phyloP scores from a whole-genome alignment of 352 stramenopile species.

The Globisporangium acanthophoron region DNA sequence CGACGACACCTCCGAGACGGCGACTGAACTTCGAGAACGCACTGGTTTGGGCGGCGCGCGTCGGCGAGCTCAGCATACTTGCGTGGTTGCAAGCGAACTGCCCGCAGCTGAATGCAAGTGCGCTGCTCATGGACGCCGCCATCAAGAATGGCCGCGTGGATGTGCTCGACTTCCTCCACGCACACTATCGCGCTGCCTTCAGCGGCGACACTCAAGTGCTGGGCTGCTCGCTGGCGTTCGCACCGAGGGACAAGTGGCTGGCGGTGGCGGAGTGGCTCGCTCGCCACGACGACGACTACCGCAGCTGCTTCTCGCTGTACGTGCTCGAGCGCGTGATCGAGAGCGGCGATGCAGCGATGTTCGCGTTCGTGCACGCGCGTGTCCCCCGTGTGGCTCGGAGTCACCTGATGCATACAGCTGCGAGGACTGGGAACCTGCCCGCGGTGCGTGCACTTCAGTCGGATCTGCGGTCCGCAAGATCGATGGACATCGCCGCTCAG shows the following conservation, averaged over 20 bases:
- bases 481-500: conserved; percentile 4
- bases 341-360: conserved; percentile 5
- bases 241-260: neutral
- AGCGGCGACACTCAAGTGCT: neutral
- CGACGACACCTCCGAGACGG: neutral
- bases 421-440: neutral
- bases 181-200: neutral
- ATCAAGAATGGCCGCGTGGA: conserved; percentile 7
- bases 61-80: conserved; percentile 1
- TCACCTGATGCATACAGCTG: conserved; percentile 4
- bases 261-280: conserved; percentile 6
- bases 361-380: conserved; percentile 3
- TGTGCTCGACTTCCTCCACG: conserved; percentile 3
- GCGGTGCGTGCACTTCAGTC: conserved; percentile 1
- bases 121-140: neutral
- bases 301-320: conserved; percentile 5
- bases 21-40: conserved; percentile 2
- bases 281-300: conserved; percentile 3
- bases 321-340: conserved; percentile 10
- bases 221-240: conserved; percentile 5
- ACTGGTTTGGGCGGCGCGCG: conserved; percentile 2
- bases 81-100: conserved; percentile 1
- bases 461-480: neutral
- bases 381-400: neutral
- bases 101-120: neutral